Conservation (phyloP, 2,329 filamentous ascomycete species). For the Cadophora luteo-olivacea region DNA sequence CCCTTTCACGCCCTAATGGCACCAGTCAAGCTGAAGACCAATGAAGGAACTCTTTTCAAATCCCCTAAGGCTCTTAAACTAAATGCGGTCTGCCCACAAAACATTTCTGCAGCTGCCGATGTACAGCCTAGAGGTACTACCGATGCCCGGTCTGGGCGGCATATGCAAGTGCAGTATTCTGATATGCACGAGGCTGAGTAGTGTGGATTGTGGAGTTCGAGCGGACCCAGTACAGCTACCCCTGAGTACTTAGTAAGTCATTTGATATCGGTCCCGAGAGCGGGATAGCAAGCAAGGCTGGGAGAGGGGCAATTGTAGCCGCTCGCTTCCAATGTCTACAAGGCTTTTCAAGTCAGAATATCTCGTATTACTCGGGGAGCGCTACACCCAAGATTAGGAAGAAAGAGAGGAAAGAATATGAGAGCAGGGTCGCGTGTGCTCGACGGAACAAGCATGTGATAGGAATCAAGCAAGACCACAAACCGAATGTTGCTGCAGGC, state of each 20-base stretch:
- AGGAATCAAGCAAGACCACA: background rate
- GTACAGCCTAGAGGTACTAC: background rate
- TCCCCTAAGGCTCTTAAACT: background rate
- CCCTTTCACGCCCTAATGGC: background rate
- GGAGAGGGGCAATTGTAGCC: background rate
- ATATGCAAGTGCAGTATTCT: background rate
- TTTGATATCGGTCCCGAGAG: background rate
- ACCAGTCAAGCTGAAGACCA: background rate
- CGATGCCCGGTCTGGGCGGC: background rate
- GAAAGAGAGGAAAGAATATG: background rate
- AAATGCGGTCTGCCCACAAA: background rate
- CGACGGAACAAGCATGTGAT: background rate
- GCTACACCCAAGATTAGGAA: background rate
- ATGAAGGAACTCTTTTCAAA: background rate
- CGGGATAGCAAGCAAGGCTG: background rate
- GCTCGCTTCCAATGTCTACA: background rate
- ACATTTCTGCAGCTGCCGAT: background rate
- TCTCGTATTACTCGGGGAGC: no score
- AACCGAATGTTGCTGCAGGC: background rate
- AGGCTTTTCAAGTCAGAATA: background rate
- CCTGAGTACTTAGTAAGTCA: background rate
- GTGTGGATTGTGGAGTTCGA: background rate
- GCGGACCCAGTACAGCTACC: background rate
- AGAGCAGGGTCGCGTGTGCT: background rate
- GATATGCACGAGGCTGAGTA: constrained; percentile 9